Base-by-base conservation (phyloP, 345 rosid species). In the Dimocarpus longan region DNA sequence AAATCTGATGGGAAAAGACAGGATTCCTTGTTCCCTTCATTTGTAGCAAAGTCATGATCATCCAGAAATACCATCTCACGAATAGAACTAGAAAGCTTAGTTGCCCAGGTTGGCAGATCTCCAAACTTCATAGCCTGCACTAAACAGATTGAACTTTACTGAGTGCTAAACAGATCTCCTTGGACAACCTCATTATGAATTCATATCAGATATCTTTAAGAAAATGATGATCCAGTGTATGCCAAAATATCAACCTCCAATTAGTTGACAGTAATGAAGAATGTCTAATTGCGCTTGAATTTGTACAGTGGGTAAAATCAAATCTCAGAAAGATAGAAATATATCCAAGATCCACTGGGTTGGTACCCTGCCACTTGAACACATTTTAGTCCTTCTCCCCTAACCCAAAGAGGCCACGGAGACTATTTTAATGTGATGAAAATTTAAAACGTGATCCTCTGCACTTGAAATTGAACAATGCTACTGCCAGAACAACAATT, bases 61-160 rank as follows among this genome's bases (percentile, higher is more conserved):
- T 86, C 81, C 1, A 76, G 16, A 43, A 86, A 78, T 10, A 92
- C 84, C 2, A 75, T 82, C 66, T 91, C 87, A 2, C 72, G 91
- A 60, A 95, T 85, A 68, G 91, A 85, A 76, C 77, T 54, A 63
- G 92, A 85, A 52, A 93, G 86, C 48, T 89, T 79, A 48, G 60
- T 81, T 70, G 93, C 96, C 98, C 96, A 95, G 8, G 79, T 76
- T 5, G 99, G 99, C 43, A 95, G 93, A 88, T 91, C 85, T 44
- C 98, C 97, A 80, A 95, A 93, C 75, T 93, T 93, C 99, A 95
- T 95, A 44, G 93, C 97, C 98, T 95, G 82, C 70, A 72, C 10
- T 43, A 32, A 56, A 75, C 26, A 68, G 11, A 32, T 19, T 32
- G 43, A 59, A 16, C 37, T 73, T 59, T 40, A 12, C 40, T 42